phyloP scores from a whole-genome alignment of 2,329 filamentous ascomycete species.

The Calonectria hongkongensis region DNA sequence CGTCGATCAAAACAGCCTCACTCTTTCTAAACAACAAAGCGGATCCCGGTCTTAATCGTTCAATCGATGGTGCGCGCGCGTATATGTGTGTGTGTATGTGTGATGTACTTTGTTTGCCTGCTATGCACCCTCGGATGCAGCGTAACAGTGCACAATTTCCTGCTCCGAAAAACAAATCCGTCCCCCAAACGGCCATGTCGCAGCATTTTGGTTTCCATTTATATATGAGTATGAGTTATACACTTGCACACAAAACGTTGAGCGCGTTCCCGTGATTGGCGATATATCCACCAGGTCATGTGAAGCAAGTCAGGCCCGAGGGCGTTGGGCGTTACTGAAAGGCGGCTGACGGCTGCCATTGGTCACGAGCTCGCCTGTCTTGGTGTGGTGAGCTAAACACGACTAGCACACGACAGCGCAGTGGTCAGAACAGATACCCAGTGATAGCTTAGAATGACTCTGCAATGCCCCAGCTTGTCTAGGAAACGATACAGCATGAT shows the following conservation, averaged over 20 bases:
- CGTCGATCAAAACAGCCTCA: conserved; percentile 21
- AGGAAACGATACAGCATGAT: conserved; percentile 40
- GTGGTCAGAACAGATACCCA: conserved; percentile 28
- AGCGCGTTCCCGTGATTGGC: conserved; percentile 30
- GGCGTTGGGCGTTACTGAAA: conserved; percentile 24
- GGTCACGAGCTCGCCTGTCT: conserved; percentile 36
- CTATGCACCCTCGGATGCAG: conserved; percentile 12
- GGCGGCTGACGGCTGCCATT: conserved; percentile 29
- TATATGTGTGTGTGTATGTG: conserved; percentile 1
- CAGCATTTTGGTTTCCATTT: not conserved
- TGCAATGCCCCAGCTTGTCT: conserved; percentile 17
- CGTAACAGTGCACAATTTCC: conserved; percentile 28
- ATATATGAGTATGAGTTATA: conserved; percentile 32
- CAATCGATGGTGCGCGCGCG: conserved; percentile 4
- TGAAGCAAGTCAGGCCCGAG: conserved; percentile 36
- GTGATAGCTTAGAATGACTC: conserved; percentile 36
- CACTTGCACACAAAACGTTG: not conserved
- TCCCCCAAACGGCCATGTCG: not conserved
- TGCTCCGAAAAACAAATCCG: conserved; percentile 13
- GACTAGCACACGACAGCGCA: conserved; percentile 28
- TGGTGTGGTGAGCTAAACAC: conserved; percentile 34
- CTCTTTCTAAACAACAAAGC: conserved; percentile 19
- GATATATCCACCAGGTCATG: conserved; percentile 34
- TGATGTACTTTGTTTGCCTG: conserved; percentile 15
- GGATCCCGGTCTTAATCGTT: not conserved